phyloP scores from a whole-genome alignment of 164 flowering plant genomes.

The Houttuynia cordata region DNA sequence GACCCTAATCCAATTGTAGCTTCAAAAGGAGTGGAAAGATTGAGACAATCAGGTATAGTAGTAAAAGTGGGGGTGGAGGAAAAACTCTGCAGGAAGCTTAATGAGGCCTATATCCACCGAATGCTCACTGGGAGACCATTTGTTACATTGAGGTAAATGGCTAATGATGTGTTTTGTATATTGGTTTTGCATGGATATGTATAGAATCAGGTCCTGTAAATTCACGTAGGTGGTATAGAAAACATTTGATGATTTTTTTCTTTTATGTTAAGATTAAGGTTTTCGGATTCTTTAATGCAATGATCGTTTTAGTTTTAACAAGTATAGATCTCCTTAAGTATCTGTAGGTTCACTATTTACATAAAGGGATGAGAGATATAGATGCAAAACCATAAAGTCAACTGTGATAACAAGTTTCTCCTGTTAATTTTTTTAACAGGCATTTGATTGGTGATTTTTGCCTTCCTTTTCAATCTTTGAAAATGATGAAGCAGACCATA shows the following conservation, averaged over 20 bases:
- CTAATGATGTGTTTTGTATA: neutral
- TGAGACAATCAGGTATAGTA: conserved; percentile 65
- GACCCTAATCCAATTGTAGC: conserved; percentile 94
- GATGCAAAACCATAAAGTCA: no score
- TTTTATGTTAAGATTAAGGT: no score
- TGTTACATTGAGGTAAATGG: conserved; percentile 52
- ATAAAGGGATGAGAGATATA: no score
- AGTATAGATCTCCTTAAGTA: neutral
- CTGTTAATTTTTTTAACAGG: no score
- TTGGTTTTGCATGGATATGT: neutral
- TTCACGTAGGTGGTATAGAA: neutral
- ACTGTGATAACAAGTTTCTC: no score
- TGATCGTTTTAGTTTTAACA: neutral
- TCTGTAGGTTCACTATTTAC: neutral
- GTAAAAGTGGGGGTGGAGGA: conserved; percentile 80
- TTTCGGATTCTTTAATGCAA: neutral
- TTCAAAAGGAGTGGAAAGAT: conserved; percentile 61
- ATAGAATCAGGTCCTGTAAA: neutral
- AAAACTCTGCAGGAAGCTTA: conserved; percentile 65
- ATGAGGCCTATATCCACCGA: conserved; percentile 66
- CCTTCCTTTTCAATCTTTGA: no score
- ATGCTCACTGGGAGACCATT: conserved; percentile 83
- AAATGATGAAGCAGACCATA: no score
- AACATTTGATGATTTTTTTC: no score
- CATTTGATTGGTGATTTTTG: no score